A percentile compares a stretch with the other conserved stretches of the same genome.
Evolutionary conservation across 2,329 filamentous ascomycete genomes (phyloP).

Genomic region (Fusarium nematophilum): DNA sequence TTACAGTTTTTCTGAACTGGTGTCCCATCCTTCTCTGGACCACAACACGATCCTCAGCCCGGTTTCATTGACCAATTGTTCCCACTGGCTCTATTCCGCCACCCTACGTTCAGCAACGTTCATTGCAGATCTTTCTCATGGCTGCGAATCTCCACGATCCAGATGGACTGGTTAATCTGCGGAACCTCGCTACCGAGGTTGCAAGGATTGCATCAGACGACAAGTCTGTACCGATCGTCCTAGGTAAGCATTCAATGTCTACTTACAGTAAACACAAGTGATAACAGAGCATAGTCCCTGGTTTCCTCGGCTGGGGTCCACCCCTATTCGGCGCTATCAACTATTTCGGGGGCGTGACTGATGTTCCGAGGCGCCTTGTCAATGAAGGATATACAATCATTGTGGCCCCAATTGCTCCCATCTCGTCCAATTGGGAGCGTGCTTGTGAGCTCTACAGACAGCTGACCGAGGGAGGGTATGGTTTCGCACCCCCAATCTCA

Average conservation of each 20-base stretch:
- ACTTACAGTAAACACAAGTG: background rate
- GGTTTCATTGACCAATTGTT: no score
- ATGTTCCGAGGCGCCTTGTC: constrained; percentile 12
- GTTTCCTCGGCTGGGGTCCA: constrained; percentile 13
- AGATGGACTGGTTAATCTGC: constrained; percentile 7
- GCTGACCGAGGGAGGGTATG: constrained; percentile 9
- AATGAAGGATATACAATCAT: constrained; percentile 15
- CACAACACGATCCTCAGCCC: no score
- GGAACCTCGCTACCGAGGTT: constrained; percentile 2
- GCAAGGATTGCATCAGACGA: background rate
- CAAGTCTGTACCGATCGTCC: background rate
- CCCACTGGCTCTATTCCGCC: no score
- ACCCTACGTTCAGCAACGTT: no score
- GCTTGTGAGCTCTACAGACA: constrained; percentile 19
- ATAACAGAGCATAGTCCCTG: constrained; percentile 3
- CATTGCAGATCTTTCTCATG: no score
- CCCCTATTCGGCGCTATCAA: constrained; percentile 16
- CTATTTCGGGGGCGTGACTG: constrained; percentile 15
- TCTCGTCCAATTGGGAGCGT: constrained; percentile 18
- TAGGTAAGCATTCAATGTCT: background rate
- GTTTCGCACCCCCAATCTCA: background rate
- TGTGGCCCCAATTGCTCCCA: constrained; percentile 12
- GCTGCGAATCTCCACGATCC: background rate
- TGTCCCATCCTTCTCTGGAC: no score
- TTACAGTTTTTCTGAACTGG: no score